phyloP scores from a whole-genome alignment of 2,329 filamentous ascomycete genomes.

The Phaeoacremonium minimum region DNA sequence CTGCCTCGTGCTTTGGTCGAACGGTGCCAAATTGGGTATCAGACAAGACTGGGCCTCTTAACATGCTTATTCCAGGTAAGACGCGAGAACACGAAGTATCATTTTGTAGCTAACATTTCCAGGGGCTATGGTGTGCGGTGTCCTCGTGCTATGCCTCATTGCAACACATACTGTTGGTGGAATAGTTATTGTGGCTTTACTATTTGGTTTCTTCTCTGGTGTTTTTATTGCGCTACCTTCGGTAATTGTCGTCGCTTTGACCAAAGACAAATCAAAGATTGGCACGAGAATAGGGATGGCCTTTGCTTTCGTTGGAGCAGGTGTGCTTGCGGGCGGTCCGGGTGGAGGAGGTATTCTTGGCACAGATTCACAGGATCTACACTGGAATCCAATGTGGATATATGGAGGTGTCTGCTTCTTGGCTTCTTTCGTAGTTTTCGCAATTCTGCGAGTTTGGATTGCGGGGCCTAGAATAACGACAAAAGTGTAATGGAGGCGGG shows the following conservation, averaged over 20 bases:
- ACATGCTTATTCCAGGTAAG: slow-evolving; percentile 23
- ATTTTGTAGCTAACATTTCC: too few relatives aligned
- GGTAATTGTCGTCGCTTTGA: slow-evolving; percentile 31
- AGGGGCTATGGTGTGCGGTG: slow-evolving; percentile 23
- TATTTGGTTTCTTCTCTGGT: slow-evolving; percentile 38
- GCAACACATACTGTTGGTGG: slow-evolving; percentile 23
- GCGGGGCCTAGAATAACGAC: too few relatives aligned
- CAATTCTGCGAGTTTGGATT: too few relatives aligned
- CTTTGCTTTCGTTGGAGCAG: slow-evolving; percentile 24
- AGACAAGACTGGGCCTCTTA: slow-evolving; percentile 30
- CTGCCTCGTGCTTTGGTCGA: slow-evolving; percentile 32
- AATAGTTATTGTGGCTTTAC: slow-evolving; percentile 26
- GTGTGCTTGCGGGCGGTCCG: slow-evolving; percentile 26
- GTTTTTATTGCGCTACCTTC: slow-evolving; percentile 35
- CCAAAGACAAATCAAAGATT: slow-evolving; percentile 30
- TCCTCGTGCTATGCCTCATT: slow-evolving; percentile 29
- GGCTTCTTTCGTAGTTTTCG: too few relatives aligned
- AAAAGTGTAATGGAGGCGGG: too few relatives aligned
- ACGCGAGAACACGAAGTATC: too few relatives aligned
- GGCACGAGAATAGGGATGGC: slow-evolving; percentile 36
- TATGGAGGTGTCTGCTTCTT: slow-evolving; percentile 14
- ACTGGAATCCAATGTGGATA: slow-evolving; percentile 18
- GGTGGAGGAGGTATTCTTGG: slow-evolving; percentile 25
- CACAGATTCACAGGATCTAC: slow-evolving; percentile 6
- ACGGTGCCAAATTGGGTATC: slow-evolving; percentile 29